These are phyloP conservation scores for Parafenestella ontariensis DNA, from an alignment of 2,329 filamentous ascomycete species.

Conservation along the genomic window DNA sequence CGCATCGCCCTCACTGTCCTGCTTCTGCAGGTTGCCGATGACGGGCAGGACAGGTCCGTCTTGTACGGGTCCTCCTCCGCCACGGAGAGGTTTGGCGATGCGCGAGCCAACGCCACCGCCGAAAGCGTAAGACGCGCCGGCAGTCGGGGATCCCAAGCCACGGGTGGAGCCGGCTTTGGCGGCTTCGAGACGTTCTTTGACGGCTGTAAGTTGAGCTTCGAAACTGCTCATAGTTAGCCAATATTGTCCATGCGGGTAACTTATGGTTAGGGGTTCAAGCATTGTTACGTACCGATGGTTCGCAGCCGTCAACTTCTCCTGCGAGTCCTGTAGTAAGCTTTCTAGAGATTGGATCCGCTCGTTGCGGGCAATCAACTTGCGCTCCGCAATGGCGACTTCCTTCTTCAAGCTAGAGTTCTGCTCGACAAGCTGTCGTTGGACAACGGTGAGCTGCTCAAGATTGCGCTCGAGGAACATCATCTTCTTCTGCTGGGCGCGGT, in stretches of 20 bases:
- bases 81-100: slow-evolving; percentile 70
- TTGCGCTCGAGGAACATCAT: slow-evolving; percentile 99
- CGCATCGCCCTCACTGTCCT: slow-evolving; percentile 60
- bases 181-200: slow-evolving; percentile 96
- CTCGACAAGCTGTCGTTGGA: slow-evolving; percentile 96
- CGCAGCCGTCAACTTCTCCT: slow-evolving; percentile 96
- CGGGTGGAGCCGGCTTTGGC: slow-evolving; percentile 92
- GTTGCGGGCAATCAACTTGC: slow-evolving; percentile 94
- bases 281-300: slow-evolving; percentile 87
- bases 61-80: slow-evolving; percentile 53
- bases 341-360: slow-evolving; percentile 96
- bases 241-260: background rate
- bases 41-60: slow-evolving; percentile 51
- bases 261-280: background rate
- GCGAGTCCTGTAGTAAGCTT: slow-evolving; percentile 89
- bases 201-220: slow-evolving; percentile 93
- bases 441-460: slow-evolving; percentile 94
- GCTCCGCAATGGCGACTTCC: slow-evolving; percentile 97
- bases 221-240: slow-evolving; percentile 68
- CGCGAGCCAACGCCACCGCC: slow-evolving; percentile 59
- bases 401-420: slow-evolving; percentile 96
- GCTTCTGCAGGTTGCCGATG: slow-evolving; percentile 56
- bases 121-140: slow-evolving; percentile 71
- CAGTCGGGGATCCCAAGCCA: slow-evolving; percentile 71
- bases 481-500: slow-evolving; percentile 99